Percentiles rank a stretch among this genome's conserved stretches.
These are phyloP conservation scores for Boletellus dicymbophilus DNA, from an alignment of 1,284 basidiomycete species.

Conservation along the genomic window DNA sequence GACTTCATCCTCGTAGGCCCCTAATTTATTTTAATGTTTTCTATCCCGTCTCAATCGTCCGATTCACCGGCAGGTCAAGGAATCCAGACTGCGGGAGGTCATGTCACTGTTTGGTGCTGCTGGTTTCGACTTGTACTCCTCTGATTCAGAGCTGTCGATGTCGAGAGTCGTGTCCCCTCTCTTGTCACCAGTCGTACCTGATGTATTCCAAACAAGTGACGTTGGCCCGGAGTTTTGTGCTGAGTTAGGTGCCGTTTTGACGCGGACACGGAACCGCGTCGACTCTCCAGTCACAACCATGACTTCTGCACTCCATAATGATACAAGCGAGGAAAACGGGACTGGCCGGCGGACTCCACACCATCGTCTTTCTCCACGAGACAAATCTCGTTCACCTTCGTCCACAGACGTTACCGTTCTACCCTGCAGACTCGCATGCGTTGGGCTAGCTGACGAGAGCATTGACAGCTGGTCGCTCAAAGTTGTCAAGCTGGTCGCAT, in stretches of 20 bases:
- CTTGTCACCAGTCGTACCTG: slow-evolving; percentile 35
- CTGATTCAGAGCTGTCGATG: slow-evolving; percentile 46
- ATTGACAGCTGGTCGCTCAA: slow-evolving; percentile 73
- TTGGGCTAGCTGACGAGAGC: slow-evolving; percentile 60
- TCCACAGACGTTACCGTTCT: slow-evolving; percentile 50
- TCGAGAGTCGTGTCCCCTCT: slow-evolving; percentile 39
- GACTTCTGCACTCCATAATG: slow-evolving; percentile 28
- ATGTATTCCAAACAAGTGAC: slow-evolving; percentile 41
- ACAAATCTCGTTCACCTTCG: slow-evolving; percentile 50
- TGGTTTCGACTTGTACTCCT: slow-evolving; percentile 71
- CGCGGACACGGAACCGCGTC: slow-evolving; percentile 42
- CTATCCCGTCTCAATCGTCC: slow-evolving; percentile 3
- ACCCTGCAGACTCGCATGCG: slow-evolving; percentile 54
- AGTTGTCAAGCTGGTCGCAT: slow-evolving; percentile 72
- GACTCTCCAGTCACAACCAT: slow-evolving; percentile 33
- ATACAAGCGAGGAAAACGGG: slow-evolving; percentile 8
- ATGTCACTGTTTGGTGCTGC: slow-evolving; percentile 58
- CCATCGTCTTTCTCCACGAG: slow-evolving; percentile 17
- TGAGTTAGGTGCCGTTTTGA: slow-evolving; percentile 44
- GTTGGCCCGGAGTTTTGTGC: slow-evolving; percentile 37
- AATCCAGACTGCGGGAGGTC: slow-evolving; percentile 61
- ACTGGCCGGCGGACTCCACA: slow-evolving; percentile 4
- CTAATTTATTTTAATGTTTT: no score
- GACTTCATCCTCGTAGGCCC: slow-evolving; percentile 80
- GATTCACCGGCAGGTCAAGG: slow-evolving; percentile 62